These are phyloP conservation scores for Penicillium frequentans DNA, from an alignment of 2,329 filamentous ascomycete genomes.

Conservation along the genomic window DNA sequence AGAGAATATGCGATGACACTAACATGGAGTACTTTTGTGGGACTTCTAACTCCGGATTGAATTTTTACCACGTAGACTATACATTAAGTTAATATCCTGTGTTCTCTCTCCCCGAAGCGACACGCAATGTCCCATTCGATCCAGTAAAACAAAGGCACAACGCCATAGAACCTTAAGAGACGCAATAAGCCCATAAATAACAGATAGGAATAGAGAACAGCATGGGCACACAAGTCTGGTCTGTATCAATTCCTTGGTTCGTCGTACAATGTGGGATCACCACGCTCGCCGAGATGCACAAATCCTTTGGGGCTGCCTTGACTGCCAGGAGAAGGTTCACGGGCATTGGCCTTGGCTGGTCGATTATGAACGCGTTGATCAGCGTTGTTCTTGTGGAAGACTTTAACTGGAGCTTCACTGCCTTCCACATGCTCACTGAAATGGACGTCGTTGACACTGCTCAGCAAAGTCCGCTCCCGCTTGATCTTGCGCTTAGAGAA, in stretches of 20 bases:
- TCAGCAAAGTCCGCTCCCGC: conserved; percentile 82
- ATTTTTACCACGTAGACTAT: background rate
- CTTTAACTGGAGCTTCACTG: conserved; percentile 64
- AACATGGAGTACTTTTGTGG: background rate
- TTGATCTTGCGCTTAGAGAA: conserved; percentile 77
- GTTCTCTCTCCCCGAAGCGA: background rate
- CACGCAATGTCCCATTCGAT: background rate
- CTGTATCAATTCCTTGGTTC: conserved; percentile 50
- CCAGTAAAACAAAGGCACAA: background rate
- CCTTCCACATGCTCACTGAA: conserved; percentile 58
- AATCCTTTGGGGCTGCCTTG: conserved; percentile 73
- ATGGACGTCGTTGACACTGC: conserved; percentile 74
- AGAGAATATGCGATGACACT: background rate
- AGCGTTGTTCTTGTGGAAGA: conserved; percentile 70
- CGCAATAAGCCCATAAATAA: background rate
- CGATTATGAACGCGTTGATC: conserved; percentile 48
- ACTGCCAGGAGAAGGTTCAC: conserved; percentile 66
- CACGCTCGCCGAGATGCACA: conserved; percentile 79
- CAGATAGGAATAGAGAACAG: background rate
- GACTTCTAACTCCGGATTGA: background rate
- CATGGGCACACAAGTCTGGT: background rate
- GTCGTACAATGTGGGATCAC: conserved; percentile 75
- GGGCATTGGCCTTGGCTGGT: conserved; percentile 31
- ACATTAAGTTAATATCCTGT: background rate
- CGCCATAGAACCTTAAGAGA: background rate